These are phyloP conservation scores for Backusella macrospora DNA, from an alignment of 192 early-diverging fungal genomes.

Conservation along the genomic window DNA sequence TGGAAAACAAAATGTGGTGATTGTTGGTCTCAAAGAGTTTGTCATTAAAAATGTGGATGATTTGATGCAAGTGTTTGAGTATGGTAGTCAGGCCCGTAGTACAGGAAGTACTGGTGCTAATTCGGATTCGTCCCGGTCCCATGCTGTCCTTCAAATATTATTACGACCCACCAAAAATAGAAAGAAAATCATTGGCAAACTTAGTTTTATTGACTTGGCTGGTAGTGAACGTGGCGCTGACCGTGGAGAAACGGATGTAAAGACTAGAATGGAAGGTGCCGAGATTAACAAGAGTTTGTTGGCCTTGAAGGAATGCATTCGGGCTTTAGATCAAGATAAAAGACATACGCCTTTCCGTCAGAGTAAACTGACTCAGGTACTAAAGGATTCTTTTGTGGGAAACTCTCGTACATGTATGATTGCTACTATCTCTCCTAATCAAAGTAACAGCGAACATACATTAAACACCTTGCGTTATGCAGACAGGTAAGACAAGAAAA, in stretches of 20 bases:
- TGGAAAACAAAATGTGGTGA: slow-evolving; percentile 92
- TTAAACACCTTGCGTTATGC: slow-evolving; percentile 97
- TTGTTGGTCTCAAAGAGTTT: slow-evolving; percentile 86
- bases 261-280: slow-evolving; percentile 97
- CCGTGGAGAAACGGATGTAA: slow-evolving; percentile 89
- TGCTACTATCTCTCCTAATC: slow-evolving; percentile 96
- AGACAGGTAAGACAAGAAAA: slow-evolving; percentile 62
- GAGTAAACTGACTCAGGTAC: slow-evolving; percentile 93
- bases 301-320: slow-evolving; percentile 97
- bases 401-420: slow-evolving; percentile 99
- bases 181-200: slow-evolving; percentile 75
- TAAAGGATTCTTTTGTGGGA: slow-evolving; percentile 98
- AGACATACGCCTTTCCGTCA: slow-evolving; percentile 97
- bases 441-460: slow-evolving; percentile 92
- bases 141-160: slow-evolving; percentile 94
- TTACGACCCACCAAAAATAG: slow-evolving; percentile 71
- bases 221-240: slow-evolving; percentile 98
- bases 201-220: slow-evolving; percentile 98
- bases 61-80: slow-evolving; percentile 93
- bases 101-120: slow-evolving; percentile 98
- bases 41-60: slow-evolving; percentile 83
- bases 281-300: slow-evolving; percentile 99
- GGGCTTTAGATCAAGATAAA: slow-evolving; percentile 93
- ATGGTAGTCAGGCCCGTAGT: slow-evolving; percentile 84
- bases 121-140: slow-evolving; percentile 94